Evolutionary conservation across 257 asterid species (phyloP).

Genomic region (Linaria vulgaris): DNA sequence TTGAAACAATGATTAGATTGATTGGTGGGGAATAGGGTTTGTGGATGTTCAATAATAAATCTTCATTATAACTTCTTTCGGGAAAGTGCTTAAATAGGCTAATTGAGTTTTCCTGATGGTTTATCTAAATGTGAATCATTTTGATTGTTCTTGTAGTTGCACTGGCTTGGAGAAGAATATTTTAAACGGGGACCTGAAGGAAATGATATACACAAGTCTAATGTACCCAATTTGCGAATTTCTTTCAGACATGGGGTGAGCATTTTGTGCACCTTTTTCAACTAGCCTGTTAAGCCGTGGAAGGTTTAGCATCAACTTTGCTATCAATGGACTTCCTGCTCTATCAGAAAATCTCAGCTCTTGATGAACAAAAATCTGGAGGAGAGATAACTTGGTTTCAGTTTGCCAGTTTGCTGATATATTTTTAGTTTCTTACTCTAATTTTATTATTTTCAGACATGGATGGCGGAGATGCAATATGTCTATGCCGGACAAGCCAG

Average conservation of each 20-base stretch:
- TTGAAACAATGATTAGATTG: too few relatives aligned
- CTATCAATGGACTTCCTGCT: too few relatives aligned
- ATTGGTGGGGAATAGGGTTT: neutral
- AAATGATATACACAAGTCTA: constrained; percentile 85
- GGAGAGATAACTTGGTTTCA: neutral
- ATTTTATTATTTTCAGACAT: constrained; percentile 53
- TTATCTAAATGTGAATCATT: constrained; percentile 10
- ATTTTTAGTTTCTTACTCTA: neutral
- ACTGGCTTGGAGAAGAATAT: constrained; percentile 84
- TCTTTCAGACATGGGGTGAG: constrained; percentile 87
- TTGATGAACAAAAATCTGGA: neutral
- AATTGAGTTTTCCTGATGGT: too few relatives aligned
- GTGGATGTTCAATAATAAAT: neutral
- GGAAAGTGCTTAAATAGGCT: neutral
- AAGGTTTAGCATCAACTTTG: too few relatives aligned
- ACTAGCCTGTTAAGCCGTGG: neutral
- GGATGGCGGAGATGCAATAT: constrained; percentile 85
- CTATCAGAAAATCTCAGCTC: neutral
- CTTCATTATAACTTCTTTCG: too few relatives aligned
- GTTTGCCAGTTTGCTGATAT: neutral
- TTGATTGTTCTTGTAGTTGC: constrained; percentile 45
- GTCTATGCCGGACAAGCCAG: constrained; percentile 68
- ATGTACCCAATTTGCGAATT: constrained; percentile 78
- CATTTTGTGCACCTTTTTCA: constrained; percentile 13
- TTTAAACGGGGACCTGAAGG: constrained; percentile 70